A percentile compares a stretch with the other conserved stretches of the same genome.
Conservation (phyloP, 202 grass and related monocot species). For the Schoenoplectus tabernaemontani region DNA sequence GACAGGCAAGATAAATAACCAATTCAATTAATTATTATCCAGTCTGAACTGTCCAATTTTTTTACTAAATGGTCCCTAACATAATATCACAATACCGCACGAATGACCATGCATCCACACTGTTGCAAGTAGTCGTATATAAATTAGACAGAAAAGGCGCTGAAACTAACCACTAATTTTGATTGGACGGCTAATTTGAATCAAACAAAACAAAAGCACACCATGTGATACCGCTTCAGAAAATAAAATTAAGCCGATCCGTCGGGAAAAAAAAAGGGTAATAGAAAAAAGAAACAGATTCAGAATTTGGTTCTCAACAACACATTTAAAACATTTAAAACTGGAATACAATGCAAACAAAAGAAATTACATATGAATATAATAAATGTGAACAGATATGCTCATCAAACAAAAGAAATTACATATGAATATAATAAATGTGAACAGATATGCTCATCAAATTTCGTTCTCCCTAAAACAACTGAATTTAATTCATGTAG, state of each 20-base stretch:
- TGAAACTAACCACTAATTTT: neutral
- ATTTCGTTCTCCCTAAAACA: neutral
- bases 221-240: too few relatives aligned
- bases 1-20: too few relatives aligned
- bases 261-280: neutral
- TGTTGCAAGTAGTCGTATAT: too few relatives aligned
- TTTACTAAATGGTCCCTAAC: neutral
- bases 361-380: slow-evolving; percentile 14
- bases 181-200: neutral
- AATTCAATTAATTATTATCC: neutral
- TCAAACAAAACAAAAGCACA: neutral
- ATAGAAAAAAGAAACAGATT: neutral
- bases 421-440: neutral
- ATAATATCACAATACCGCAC: neutral
- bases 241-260: too few relatives aligned
- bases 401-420: slow-evolving; percentile 14
- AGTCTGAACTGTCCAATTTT: neutral
- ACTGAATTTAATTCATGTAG: slow-evolving; percentile 20
- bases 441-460: slow-evolving; percentile 6
- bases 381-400: neutral
- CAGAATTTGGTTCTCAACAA: slow-evolving; percentile 3
- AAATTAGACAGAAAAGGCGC: neutral
- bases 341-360: neutral
- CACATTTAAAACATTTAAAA: neutral
- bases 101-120: too few relatives aligned